Evolutionary conservation across 1,139 yeast genomes (phyloP).

Genomic region (Pichia sp.): DNA sequence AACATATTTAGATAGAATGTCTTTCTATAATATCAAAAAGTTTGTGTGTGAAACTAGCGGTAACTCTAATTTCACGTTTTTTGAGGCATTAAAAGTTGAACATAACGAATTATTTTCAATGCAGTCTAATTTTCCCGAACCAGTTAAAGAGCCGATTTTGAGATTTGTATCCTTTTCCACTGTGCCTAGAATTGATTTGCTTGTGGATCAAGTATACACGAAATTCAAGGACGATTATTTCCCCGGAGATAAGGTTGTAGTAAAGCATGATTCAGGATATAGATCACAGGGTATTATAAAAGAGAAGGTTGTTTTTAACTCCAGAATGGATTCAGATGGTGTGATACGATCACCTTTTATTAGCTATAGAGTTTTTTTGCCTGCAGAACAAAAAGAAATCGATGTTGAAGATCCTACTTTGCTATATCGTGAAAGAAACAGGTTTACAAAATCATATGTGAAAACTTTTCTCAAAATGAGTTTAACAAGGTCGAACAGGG

Average conservation of each 20-base stretch:
- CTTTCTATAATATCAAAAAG: constrained; percentile 64
- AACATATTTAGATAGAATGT: constrained; percentile 61
- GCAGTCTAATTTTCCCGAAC: constrained; percentile 81
- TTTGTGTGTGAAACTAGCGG: constrained; percentile 97
- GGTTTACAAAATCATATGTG: constrained; percentile 83
- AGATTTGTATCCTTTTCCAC: constrained; percentile 77
- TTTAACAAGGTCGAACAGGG: constrained; percentile 70
- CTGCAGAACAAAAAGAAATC: constrained; percentile 26
- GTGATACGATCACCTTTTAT: constrained; percentile 53
- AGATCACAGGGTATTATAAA: constrained; percentile 44
- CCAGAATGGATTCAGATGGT: constrained; percentile 37
- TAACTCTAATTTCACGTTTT: constrained; percentile 80
- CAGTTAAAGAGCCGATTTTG: constrained; percentile 83
- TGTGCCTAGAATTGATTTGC: constrained; percentile 74
- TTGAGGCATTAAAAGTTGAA: constrained; percentile 82
- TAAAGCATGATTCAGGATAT: constrained; percentile 33
- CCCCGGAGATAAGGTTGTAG: constrained; percentile 80
- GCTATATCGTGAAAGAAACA: constrained; percentile 73
- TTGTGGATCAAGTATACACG: constrained; percentile 77
- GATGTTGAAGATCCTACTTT: constrained; percentile 62
- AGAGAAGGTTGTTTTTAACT: constrained; percentile 51
- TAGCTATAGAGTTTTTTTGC: constrained; percentile 53
- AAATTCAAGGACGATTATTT: constrained; percentile 76
- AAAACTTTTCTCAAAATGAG: constrained; percentile 85
- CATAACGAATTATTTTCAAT: constrained; percentile 59